Conservation (phyloP, 441 rosid species). For the Mallotus repandus region DNA sequence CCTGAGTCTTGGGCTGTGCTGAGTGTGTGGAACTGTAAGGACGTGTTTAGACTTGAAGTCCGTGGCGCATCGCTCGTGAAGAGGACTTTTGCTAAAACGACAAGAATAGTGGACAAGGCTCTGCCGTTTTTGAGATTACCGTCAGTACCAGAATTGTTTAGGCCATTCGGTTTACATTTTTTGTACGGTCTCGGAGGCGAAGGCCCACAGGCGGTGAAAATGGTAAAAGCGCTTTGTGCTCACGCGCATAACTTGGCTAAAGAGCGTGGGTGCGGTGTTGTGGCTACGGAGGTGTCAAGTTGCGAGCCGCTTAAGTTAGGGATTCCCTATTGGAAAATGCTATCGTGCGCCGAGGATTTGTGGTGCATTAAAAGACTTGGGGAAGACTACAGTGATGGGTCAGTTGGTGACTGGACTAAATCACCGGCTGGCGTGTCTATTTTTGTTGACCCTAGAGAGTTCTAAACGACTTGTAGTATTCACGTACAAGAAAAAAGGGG, state of each 20-base stretch:
- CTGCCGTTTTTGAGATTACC: slow-evolving; percentile 79
- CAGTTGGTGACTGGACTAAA: slow-evolving; percentile 91
- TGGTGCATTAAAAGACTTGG: slow-evolving; percentile 95
- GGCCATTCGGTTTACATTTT: slow-evolving; percentile 76
- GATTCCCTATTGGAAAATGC: slow-evolving; percentile 83
- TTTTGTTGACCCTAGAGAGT: slow-evolving; percentile 96
- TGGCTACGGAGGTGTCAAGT: slow-evolving; percentile 79
- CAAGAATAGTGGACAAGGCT: slow-evolving; percentile 61
- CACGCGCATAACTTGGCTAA: slow-evolving; percentile 84
- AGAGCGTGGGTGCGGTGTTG: slow-evolving; percentile 59
- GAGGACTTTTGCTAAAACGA: slow-evolving; percentile 58
- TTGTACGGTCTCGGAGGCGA: slow-evolving; percentile 89
- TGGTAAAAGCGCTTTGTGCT: slow-evolving; percentile 58
- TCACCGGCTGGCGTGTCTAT: slow-evolving; percentile 79
- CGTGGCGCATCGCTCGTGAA: slow-evolving; percentile 67
- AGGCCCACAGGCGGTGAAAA: slow-evolving; percentile 61
- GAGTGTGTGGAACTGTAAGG: slow-evolving; percentile 87
- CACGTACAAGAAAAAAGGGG: slow-evolving; percentile 1
- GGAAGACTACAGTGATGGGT: slow-evolving; percentile 80
- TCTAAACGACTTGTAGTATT: slow-evolving; percentile 32
- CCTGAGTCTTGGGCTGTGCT: slow-evolving; percentile 92
- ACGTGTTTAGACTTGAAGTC: slow-evolving; percentile 65
- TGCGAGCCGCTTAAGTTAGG: slow-evolving; percentile 68
- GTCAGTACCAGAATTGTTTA: slow-evolving; percentile 76
- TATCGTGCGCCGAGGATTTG: slow-evolving; percentile 81